Percentiles rank a stretch among this genome's conserved stretches.
These are phyloP conservation scores for Apiotrichum sp. DNA, from an alignment of 1,284 basidiomycete species.

Conservation along the genomic window DNA sequence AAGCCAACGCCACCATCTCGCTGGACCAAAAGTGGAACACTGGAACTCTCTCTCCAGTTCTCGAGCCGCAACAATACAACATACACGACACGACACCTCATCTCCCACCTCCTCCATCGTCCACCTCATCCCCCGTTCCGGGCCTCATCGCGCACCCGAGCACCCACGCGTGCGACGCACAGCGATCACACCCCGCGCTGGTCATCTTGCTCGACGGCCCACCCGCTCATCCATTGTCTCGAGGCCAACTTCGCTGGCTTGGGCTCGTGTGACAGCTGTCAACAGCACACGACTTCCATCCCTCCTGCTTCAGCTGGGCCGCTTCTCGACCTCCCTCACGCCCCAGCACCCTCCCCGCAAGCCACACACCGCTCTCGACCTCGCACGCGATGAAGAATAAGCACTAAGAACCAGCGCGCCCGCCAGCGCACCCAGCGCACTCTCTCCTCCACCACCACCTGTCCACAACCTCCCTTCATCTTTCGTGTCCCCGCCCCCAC, in stretches of 20 bases:
- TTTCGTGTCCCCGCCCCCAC: not conserved
- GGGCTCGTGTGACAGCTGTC: no score
- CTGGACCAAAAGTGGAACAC: no score
- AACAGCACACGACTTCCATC: no score
- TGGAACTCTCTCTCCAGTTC: no score
- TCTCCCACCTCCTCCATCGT: not conserved
- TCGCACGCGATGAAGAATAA: conserved; percentile 1
- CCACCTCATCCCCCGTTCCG: not conserved
- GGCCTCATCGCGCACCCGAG: no score
- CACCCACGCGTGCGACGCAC: no score
- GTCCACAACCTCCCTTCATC: not conserved
- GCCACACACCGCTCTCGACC: not conserved
- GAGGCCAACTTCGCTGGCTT: no score
- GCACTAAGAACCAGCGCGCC: conserved; percentile 1
- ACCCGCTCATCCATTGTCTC: no score
- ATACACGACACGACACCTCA: not conserved
- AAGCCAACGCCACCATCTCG: no score
- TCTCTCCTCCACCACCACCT: not conserved
- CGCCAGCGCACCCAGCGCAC: conserved; percentile 1
- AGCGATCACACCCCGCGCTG: no score
- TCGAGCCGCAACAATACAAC: conserved; percentile 1
- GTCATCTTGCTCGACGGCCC: no score
- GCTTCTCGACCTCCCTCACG: not conserved
- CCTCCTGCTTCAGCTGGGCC: not conserved
- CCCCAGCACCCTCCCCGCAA: not conserved